Evolutionary conservation across 2,329 filamentous ascomycete species (phyloP), one percentile per base, ranked within the genome.

Genomic region (Colletotrichum nymphaeae): DNA sequence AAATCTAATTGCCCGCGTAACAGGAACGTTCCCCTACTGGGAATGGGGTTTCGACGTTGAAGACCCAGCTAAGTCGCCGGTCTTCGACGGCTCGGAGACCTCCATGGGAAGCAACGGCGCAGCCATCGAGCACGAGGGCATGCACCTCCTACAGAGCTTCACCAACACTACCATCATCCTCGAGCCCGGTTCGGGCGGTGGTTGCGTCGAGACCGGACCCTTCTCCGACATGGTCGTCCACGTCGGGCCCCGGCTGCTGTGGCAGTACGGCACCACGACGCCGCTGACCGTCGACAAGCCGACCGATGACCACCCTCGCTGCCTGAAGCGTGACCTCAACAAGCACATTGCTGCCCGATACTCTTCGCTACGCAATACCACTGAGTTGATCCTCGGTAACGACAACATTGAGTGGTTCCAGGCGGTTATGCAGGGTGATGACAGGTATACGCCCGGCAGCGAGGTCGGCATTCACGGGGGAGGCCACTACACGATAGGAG

Each of bases 121-220:
- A 19, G 77, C 77, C 66, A 76, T 82, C 67, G 56, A 77, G 49
- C 76, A 76, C 30, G 74, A 78, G 30, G 76, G 64, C 37, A 57
- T 74, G 77, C 42, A 70, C 22, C 65, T 76, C 24, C 56, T 62
- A 22, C 62, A 64, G 62, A 19, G 11, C 26, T 32, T 53, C 30
- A 32, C 42, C 46, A 64, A 52, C 11, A 64, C 46, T 2, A 52
- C 52, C 24, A 76, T 82, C 75, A 77, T 80, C 70, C 37, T 86
- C n/a, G 84, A 84, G 0, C 81, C 84, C 0, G 88, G 86, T n/a
- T 81, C 81, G 0, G 89, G 89, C 16, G 88, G 89, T 59, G 89
- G 89, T 5, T 72, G 81, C 65, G 78, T 84, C 32, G 75, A 74
- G 24, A 74, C 74, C 55, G 81, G 82, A 8, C 81, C 81, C 0